A percentile compares a stretch with the other conserved stretches of the same genome.
Evolutionary conservation across 2,329 filamentous ascomycete species (phyloP).

Genomic region (Raffaelea ambrosiae): DNA sequence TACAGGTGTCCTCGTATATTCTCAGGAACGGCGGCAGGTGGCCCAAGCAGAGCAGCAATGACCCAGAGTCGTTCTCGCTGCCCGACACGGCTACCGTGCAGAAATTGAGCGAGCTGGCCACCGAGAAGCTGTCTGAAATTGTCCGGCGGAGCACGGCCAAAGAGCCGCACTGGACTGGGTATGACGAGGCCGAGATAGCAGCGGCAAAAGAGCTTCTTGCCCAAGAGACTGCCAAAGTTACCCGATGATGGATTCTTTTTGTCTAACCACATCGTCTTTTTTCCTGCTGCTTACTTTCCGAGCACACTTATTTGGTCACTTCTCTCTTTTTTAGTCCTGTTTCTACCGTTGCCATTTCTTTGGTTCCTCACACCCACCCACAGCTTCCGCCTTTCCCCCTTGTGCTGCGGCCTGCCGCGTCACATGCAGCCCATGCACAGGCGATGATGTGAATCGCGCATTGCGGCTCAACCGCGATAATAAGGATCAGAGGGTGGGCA

Average conservation of each 20-base stretch:
- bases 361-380: not conserved
- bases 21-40: constrained; percentile 33
- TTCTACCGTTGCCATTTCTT: not conserved
- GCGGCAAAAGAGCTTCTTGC: constrained; percentile 62
- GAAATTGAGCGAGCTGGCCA: constrained; percentile 64
- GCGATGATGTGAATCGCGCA: constrained; percentile 11
- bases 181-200: constrained; percentile 60
- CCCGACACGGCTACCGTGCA: constrained; percentile 53
- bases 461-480: constrained; percentile 14
- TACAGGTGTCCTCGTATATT: constrained; percentile 41
- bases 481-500: no score
- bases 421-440: constrained; percentile 1
- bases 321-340: not conserved
- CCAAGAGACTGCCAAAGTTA: constrained; percentile 34
- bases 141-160: constrained; percentile 52
- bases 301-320: not conserved
- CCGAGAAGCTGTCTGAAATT: constrained; percentile 67
- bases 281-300: not conserved
- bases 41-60: constrained; percentile 29
- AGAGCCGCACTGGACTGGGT: constrained; percentile 64
- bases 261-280: not conserved
- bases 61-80: constrained; percentile 40
- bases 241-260: constrained; percentile 30
- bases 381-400: not conserved
- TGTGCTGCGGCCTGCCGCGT: not conserved